A percentile compares a stretch with the other conserved stretches of the same genome.
phyloP scores from a whole-genome alignment of 768 basidiomycete species.

The Pleurotus citrinopileatus region DNA sequence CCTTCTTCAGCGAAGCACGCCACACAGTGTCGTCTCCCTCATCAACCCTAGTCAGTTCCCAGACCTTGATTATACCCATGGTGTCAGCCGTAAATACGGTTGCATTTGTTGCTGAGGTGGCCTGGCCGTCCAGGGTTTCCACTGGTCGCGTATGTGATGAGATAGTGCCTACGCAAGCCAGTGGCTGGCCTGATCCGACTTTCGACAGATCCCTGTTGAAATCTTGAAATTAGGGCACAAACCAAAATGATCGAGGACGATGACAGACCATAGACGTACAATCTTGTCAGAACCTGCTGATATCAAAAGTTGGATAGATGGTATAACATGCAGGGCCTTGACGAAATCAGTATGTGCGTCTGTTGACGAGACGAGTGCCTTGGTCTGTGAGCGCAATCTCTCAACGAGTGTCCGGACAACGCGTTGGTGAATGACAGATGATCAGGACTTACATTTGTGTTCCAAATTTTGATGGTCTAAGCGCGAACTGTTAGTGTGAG shows the following conservation, averaged over 20 bases:
- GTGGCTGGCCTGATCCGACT: slow-evolving; percentile 33
- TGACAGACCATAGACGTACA: slow-evolving; percentile 79
- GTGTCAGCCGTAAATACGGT: slow-evolving; percentile 85
- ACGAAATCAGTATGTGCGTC: slow-evolving; percentile 88
- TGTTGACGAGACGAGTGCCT: slow-evolving; percentile 65
- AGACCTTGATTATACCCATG: slow-evolving; percentile 85
- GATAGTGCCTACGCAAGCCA: slow-evolving; percentile 62
- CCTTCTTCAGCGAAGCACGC: slow-evolving; percentile 47
- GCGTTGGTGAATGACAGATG: slow-evolving; percentile 4
- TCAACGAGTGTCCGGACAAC: background rate
- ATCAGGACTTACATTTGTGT: slow-evolving; percentile 55
- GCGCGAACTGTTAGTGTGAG: slow-evolving; percentile 12
- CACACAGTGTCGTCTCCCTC: slow-evolving; percentile 38
- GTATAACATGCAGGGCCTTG: slow-evolving; percentile 76
- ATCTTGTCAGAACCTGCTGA: slow-evolving; percentile 91
- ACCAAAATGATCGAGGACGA: background rate
- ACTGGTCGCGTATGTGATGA: slow-evolving; percentile 88
- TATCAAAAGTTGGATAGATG: slow-evolving; percentile 62
- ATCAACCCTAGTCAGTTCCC: slow-evolving; percentile 57
- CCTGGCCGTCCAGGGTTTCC: slow-evolving; percentile 65
- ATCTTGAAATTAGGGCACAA: background rate
- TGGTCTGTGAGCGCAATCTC: slow-evolving; percentile 49
- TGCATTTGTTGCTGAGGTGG: slow-evolving; percentile 40
- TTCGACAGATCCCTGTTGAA: slow-evolving; percentile 62
- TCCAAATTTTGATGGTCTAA: slow-evolving; percentile 88